Base-by-base conservation (phyloP, 352 stramenopile species). In the Thraustotheca clavata region DNA sequence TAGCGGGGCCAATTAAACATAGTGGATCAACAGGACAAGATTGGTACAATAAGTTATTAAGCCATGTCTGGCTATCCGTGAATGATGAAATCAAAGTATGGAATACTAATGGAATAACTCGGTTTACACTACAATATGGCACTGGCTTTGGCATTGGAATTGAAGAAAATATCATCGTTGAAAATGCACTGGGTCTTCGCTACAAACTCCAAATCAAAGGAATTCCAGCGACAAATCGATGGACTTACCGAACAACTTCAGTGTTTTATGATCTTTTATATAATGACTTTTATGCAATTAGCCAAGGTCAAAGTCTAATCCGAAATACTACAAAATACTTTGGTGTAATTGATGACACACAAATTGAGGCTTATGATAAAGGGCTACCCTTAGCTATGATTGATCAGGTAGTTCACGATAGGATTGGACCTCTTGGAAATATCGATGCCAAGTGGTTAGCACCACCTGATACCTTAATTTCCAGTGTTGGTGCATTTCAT, bases 111-210 rank as follows among this genome's bases (percentile, higher is more conserved):
- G 0, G 29, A 18, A 12, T 65, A 14, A 29, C 16, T 20, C 40
- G 24, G 4, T 65, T 65, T 20, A 65, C 57, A n/a, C 18, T 54
- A 24, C 57, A 65, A 46, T 65, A 43, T 14, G 36, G n/a, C 5
- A 55, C 46, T n/a, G 20, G 47, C 26, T 5, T 47, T 4, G 35
- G 47, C 4, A 35, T 35, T 5, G 57, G 57, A 18, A 1, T 65
- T 4, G 14, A 22, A 11, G 57, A 65, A 54, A 31, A 40, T 1
- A 36, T 65, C n/a, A 2, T 11, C 3, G 31, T 65, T 18, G 24
- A 29, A 1, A 65, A 65, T 24, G 41, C 57, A 1, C 16, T 65
- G n/a, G 57, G 57, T 5, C 57, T 27, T 33, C 9, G 43, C 57
- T 46, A 54, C 9, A 47, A 24, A 2, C 2, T 52, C 18, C 40